Conservation (phyloP, 2,329 filamentous ascomycete genomes). For the Fusarium oligoseptatum region DNA sequence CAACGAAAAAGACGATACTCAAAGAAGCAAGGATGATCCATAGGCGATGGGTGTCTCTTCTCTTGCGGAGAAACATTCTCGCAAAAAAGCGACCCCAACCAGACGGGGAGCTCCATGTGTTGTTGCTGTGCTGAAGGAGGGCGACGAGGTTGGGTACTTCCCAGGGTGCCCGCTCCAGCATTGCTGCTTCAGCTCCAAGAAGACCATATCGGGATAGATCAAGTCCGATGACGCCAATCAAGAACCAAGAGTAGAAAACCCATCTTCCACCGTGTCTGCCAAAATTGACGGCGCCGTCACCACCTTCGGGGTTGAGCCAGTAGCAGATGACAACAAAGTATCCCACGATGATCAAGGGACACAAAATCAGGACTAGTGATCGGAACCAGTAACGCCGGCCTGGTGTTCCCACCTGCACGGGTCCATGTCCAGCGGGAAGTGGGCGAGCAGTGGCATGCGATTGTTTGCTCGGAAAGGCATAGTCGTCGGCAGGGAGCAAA, state of each 20-base stretch:
- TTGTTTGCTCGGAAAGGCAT: background rate
- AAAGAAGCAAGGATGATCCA: background rate
- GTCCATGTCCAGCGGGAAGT: background rate
- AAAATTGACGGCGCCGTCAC: background rate
- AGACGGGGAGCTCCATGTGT: background rate
- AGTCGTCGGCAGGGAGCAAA: background rate
- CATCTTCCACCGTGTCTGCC: background rate
- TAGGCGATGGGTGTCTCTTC: background rate
- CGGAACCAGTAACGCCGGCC: background rate
- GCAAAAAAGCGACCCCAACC: background rate
- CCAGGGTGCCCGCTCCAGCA: background rate
- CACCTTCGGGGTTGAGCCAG: background rate
- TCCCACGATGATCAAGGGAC: background rate
- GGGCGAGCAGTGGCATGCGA: background rate
- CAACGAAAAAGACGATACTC: background rate
- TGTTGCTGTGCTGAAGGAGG: background rate
- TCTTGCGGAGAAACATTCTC: background rate
- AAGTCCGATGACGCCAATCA: background rate
- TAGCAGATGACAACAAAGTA: background rate
- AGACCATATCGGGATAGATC: background rate
- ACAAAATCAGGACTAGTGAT: background rate
- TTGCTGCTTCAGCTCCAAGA: background rate
- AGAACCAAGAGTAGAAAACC: slow-evolving; percentile 4
- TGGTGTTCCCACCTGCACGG: background rate
- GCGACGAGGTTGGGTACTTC: background rate